Evolutionary conservation across 208 protist genomes (phyloP), one percentile per base, ranked within the genome.

Genomic region (Novymonas esmeraldas): DNA sequence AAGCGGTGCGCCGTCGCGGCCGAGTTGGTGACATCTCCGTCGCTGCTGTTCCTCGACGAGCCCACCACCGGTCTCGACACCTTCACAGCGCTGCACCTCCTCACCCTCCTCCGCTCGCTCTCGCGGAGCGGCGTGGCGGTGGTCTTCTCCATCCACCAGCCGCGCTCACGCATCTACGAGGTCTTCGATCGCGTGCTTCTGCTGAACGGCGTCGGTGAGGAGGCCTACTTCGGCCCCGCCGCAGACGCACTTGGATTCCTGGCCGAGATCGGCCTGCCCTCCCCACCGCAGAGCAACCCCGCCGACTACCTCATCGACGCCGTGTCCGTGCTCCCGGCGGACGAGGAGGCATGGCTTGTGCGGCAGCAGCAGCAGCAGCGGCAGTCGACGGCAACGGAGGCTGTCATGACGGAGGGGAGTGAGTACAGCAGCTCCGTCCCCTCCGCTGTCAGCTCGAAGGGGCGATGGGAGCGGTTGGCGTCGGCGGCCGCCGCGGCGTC

Each of bases 21-120:
- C 14, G 90, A 92, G 59, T 63, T 93, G 33, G 84, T 90, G 33
- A 73, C 87, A 13, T 34, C 64, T 6, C 90, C 90, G 2, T 73
- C 81, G 6, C 63, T 94, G 28, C 65, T 96, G 22, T 89, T 94
- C 42, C 77, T 91, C 10, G 90, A 94, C 38, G 88, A 94, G 61
- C 88, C 84, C 5, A 93, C 86, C 18, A 95, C 87, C 14, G 91
- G 93, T 13, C 79, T 98, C 6, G 91, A 98, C 73, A 89, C 85
- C 14, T 85, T 91, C 72, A 88, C 78, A 20, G 89, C 89, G 38
- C 73, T 84, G 51, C 76, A 87, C 55, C 61, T 95, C 22, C 38
- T 89, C 28, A 73, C 73, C 4, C 55, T 85, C 5, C 65, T 94
- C 28, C 80, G 78, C 65, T 72, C 73, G 9, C 61, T 92, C 24